These are phyloP conservation scores for Geotrichum restrictum DNA, from an alignment of 1,139 yeast genomes.

Conservation along the genomic window DNA sequence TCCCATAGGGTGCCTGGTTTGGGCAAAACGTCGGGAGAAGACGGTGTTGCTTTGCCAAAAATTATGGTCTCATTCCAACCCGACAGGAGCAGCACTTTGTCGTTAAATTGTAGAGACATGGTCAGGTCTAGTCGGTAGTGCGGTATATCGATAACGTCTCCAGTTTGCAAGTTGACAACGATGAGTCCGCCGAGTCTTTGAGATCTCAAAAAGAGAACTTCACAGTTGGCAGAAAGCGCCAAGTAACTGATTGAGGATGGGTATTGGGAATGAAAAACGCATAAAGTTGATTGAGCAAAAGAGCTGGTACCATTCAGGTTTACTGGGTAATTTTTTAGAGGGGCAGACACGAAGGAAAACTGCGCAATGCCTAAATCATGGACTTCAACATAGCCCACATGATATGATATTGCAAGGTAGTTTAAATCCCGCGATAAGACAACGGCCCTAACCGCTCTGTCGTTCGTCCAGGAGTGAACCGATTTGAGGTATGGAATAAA, in stretches of 20 bases:
- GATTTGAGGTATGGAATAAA: slow-evolving; percentile 15
- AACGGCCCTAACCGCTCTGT: slow-evolving; percentile 15
- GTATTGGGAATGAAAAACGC: slow-evolving; percentile 28
- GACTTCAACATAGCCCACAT: slow-evolving; percentile 22
- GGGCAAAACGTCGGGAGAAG: slow-evolving; percentile 15
- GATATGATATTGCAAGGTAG: slow-evolving; percentile 19
- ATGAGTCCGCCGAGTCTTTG: slow-evolving; percentile 35
- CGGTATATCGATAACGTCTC: slow-evolving; percentile 34
- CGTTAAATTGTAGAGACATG: slow-evolving; percentile 27
- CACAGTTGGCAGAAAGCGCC: slow-evolving; percentile 32
- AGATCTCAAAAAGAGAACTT: slow-evolving; percentile 32
- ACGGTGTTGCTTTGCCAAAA: slow-evolving; percentile 27
- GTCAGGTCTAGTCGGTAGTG: slow-evolving; percentile 35
- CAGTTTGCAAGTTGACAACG: slow-evolving; percentile 30
- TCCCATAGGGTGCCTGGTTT: slow-evolving; percentile 28
- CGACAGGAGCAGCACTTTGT: slow-evolving; percentile 29
- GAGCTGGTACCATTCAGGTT: slow-evolving; percentile 3
- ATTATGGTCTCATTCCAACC: slow-evolving; percentile 33
- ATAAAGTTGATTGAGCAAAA: slow-evolving; percentile 7
- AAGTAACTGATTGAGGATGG: slow-evolving; percentile 34
- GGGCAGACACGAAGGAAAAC: background rate
- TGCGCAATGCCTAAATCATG: slow-evolving; percentile 13
- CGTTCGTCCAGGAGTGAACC: slow-evolving; percentile 17
- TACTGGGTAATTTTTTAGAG: background rate
- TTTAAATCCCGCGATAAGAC: slow-evolving; percentile 18